Percentiles rank a stretch among this genome's conserved stretches.
Evolutionary conservation across 129 eudicot genomes (phyloP).

Genomic region (Cynara cardunculus): DNA sequence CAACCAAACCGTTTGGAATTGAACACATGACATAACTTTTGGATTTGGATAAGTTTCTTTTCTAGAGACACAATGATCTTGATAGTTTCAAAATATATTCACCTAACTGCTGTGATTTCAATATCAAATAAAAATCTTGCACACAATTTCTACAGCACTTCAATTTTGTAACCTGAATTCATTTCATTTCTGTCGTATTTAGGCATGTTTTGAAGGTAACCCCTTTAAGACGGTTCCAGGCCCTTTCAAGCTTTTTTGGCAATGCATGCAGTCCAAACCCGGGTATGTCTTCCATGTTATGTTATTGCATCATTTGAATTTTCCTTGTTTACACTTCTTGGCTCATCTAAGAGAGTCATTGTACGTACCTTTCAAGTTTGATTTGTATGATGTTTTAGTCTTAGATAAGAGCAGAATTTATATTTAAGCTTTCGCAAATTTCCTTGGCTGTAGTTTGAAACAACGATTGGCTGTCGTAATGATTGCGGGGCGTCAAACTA

Average conservation of each 20-base stretch:
- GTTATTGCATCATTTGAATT: neutral
- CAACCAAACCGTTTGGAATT: neutral
- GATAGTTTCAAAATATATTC: neutral
- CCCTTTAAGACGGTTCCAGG: conserved; percentile 98
- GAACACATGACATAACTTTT: neutral
- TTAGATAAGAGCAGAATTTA: neutral
- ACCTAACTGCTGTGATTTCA: neutral
- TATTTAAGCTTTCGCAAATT: neutral
- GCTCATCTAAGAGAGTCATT: neutral
- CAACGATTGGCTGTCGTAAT: neutral
- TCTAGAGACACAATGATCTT: neutral
- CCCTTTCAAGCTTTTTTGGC: conserved; percentile 92
- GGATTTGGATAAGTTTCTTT: neutral
- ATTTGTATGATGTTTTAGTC: neutral
- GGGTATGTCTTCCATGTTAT: conserved; percentile 49
- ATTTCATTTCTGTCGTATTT: conserved; percentile 8
- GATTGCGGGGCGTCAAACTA: neutral
- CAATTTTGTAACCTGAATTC: neutral
- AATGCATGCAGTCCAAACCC: conserved; percentile 95
- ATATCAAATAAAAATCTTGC: neutral
- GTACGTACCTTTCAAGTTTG: neutral
- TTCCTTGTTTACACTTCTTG: neutral
- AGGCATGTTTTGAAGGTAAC: conserved; percentile 99
- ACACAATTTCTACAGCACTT: neutral
- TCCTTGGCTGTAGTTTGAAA: neutral